Base-by-base conservation (phyloP, 495 filamentous ascomycete species). In the Penicillium ochrochloron region DNA sequence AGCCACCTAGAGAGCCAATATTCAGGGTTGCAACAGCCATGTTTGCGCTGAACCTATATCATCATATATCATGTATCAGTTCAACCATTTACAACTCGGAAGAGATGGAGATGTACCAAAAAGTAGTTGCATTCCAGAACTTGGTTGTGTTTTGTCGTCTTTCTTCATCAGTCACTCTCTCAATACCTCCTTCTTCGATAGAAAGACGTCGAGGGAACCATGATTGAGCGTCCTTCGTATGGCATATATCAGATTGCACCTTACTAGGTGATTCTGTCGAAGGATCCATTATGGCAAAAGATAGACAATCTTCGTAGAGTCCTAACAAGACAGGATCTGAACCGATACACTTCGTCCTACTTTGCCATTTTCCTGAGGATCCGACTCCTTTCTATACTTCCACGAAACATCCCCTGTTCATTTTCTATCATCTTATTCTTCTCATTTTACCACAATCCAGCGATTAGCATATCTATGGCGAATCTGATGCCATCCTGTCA, bases 1-100 rank as follows among this genome's bases (percentile, higher is more conserved):
- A 48, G 9, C 70, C 72, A 11, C 72, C 83, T 0, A 90, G 72
- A 5, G 86, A 83, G 11, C 88, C 89, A 46, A 90, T 82, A 25
- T 87, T 88, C 60, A 91, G 87, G 10, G 88, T 84, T 0, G 83
- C 84, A 15, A 90, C 84, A 17, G 86, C 85, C 83, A 90, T 86
- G 67, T 90, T 91, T 53, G 86, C 85, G 2, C 86, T 86, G 48
- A 90, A 76, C 71, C 69, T 74, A 29, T 64, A 52, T 19, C 37
- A 41, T 17, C 12, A 5, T 17, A 11, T 1, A 14, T 4, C 21
- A 39, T 58, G 14, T 1, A 29, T 25, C 25, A 60, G 46, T 10
- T 27, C 23, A 29, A 11, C 15, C 5, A 11, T 15, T 50, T 0
- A 3, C 0, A 50, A 27, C 0, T 19, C 15, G n/a, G 10, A 50